Evolutionary conservation across 768 basidiomycete species (phyloP), one percentile per base, ranked within the genome.

Genomic region (Pulveroboletus sp.): DNA sequence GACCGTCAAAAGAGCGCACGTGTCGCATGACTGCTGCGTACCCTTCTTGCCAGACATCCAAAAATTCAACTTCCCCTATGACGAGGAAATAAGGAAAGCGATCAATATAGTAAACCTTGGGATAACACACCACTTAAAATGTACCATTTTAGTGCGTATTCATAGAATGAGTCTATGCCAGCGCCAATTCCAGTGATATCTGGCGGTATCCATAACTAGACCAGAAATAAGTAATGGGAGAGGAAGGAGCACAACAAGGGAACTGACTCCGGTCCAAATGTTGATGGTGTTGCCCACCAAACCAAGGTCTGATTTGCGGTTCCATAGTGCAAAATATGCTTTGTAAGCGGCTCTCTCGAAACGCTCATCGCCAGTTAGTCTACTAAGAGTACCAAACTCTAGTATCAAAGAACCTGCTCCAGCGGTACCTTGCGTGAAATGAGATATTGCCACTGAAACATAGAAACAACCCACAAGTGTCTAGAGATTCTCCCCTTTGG

Each of bases 311-410:
- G 91, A 91, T 57, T 83, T 83, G 43, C 91, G 80, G 65, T 95
- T 92, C 96, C 95, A 99, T 0, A 97, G 69, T 2, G 87, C 91
- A 65, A 93, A 91, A 67, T 90, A 97, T 0, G 96, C 93, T 70
- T 83, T 86, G 57, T 86, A 77, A 2, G 95, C 96, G 0, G 80
- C 91, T 57, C 83, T 85, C 70, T 98, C 96, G 62, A 93, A 99
- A 15, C 85, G 79, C 18, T 85, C 79, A 61, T 96, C 93, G 6
- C 89, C 88, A 31, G 93, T 95, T 35, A 99, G 76, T 30, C 94
- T 83, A 61, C 89, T 91, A 24, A 99, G 72, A 14, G 90, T 87
- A n/a, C 84, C 90, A 62, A 98, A 97, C 66, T 99, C 96, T 21
- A 99, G 72, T 31, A 98, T 83, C 47, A 99, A 72, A 27, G 93